Evolutionary conservation across 805 yeast species (phyloP), one percentile per base, ranked within the genome.

Genomic region (Nakazawaea wickerhamii): DNA sequence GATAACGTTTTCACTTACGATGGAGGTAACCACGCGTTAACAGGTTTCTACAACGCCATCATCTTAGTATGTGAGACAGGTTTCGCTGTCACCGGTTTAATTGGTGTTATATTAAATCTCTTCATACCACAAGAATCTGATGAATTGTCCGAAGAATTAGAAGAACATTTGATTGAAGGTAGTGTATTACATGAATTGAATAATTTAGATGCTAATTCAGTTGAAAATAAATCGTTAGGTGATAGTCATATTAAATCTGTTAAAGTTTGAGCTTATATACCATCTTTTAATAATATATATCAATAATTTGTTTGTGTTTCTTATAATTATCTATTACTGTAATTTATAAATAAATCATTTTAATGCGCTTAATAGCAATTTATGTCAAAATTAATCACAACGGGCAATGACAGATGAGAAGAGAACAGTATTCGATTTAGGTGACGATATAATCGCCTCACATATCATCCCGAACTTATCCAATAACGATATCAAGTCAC

Each of bases 1-100:
- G 56, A 55, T 38, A 45, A 57, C 43, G 75, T 73, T 15, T 75
- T 75, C 58, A 73, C 79, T 21, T 75, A 75, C 57, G 42, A 48
- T 10, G 80, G 80, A 34, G 55, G 44, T 41, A 75, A 75, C 59
- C 51, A 46, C 28, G 51, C 68, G 5, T 61, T 73, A 38, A 45
- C 53, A 38, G 79, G 80, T 30, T 75, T 75, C 62, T 63, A 64
- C 45, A 63, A 73, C 51, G 80, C 81, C 36, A 73, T 75, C 40
- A 61, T 69, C 17, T 65, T 75, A 50, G 77, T 75, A 31, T 68
- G 75, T 76, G 79, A 75, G 55, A 73, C 79, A 23, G 78, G 79
- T 20, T 75, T 73, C 48, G 79, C 81, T 15, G 63, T 75, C 38
- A 63, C 79, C 20, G 81, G 81, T 13, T 68, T 75, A 51, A 25